Percentiles rank a stretch among this genome's conserved stretches.
Conservation (phyloP, 345 rosid species). For the Euclidium syriacum region DNA sequence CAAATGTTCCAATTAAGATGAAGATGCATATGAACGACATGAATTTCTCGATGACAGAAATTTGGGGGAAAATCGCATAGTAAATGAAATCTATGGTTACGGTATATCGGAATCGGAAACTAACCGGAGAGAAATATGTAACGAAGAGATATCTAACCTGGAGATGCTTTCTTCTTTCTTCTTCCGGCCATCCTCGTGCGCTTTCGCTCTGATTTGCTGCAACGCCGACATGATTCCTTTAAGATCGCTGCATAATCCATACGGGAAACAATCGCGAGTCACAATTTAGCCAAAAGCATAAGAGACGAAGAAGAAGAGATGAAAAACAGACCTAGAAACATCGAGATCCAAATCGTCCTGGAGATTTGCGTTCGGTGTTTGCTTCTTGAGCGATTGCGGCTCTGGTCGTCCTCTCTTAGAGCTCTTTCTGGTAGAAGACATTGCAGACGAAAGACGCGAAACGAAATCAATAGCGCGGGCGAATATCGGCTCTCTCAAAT, state of each 20-base stretch:
- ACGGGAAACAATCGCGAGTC: neutral
- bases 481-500: too few species aligned
- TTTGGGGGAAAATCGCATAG: neutral
- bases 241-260: slow-evolving; percentile 51
- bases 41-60: neutral
- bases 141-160: slow-evolving; percentile 34
- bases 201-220: slow-evolving; percentile 54
- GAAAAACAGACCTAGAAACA: slow-evolving; percentile 32
- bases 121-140: too few species aligned
- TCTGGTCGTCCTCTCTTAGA: slow-evolving; percentile 15
- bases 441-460: neutral
- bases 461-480: neutral
- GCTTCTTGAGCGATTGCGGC: slow-evolving; percentile 25
- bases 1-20: neutral
- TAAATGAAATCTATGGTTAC: neutral
- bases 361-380: slow-evolving; percentile 30
- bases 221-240: slow-evolving; percentile 66
- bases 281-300: neutral
- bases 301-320: neutral
- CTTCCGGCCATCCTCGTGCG: slow-evolving; percentile 58
- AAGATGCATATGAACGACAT: neutral
- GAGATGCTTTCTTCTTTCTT: slow-evolving; percentile 68
- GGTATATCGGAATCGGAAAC: too few species aligned
- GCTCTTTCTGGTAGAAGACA: neutral
- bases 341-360: too few species aligned